A percentile compares a stretch with the other conserved stretches of the same genome.
These are phyloP conservation scores for Canna indica DNA, from an alignment of 176 grass and related monocot species.

Conservation along the genomic window DNA sequence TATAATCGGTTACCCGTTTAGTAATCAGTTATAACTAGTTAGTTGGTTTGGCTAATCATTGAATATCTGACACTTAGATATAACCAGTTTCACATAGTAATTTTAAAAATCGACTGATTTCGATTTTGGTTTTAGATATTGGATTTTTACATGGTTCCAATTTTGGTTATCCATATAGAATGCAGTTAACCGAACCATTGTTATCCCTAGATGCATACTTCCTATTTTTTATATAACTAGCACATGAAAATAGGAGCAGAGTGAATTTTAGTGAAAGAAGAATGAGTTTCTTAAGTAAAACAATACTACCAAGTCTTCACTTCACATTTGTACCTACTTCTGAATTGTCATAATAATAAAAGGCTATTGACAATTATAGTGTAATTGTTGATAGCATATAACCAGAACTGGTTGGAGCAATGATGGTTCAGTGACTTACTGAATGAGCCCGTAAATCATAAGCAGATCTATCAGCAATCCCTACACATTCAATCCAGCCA, in stretches of 20 bases:
- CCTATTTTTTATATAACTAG: background rate
- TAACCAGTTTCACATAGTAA: too few relatives aligned
- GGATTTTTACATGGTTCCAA: too few relatives aligned
- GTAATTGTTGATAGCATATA: background rate
- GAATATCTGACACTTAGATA: too few relatives aligned
- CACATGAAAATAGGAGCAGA: background rate
- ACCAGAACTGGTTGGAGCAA: background rate
- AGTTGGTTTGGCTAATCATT: too few relatives aligned
- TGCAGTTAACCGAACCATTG: too few relatives aligned
- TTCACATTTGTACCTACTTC: too few relatives aligned
- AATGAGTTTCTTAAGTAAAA: background rate
- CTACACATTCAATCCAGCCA: slow-evolving; percentile 75
- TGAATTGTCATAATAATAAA: background rate
- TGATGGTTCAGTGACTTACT: slow-evolving; percentile 17
- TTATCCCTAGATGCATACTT: too few relatives aligned
- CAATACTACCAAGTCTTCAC: background rate
- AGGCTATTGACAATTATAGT: background rate
- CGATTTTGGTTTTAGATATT: too few relatives aligned
- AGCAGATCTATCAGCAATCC: slow-evolving; percentile 79
- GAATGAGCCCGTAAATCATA: slow-evolving; percentile 76
- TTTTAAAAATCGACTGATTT: too few relatives aligned
- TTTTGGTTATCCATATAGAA: too few relatives aligned
- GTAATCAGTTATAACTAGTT: too few relatives aligned
- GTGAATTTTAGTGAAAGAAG: background rate
- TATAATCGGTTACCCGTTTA: too few relatives aligned